These are phyloP conservation scores for Purpureocillium lavendulum DNA, from an alignment of 2,329 filamentous ascomycete species.

Conservation along the genomic window DNA sequence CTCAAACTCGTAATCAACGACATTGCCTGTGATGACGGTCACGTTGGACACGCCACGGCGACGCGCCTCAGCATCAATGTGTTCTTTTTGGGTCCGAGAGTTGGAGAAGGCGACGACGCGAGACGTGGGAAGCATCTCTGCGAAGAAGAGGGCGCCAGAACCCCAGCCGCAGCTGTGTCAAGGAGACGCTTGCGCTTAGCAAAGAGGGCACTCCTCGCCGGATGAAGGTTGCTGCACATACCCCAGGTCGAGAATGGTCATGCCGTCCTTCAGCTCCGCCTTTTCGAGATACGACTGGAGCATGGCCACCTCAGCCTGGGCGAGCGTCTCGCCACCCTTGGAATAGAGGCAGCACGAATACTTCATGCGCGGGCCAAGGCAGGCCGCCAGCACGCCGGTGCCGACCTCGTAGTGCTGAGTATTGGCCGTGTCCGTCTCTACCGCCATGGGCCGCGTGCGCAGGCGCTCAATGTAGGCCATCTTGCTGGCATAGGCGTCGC, in stretches of 20 bases:
- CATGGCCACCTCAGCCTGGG: slow-evolving; percentile 60
- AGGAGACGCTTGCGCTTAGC: neutral
- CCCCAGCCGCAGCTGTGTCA: slow-evolving; percentile 57
- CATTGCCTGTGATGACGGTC: slow-evolving; percentile 56
- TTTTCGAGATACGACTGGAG: slow-evolving; percentile 53
- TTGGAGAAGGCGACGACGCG: slow-evolving; percentile 62
- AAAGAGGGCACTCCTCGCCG: no score
- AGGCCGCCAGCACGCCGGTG: slow-evolving; percentile 52
- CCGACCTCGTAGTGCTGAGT: slow-evolving; percentile 67
- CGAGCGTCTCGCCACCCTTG: slow-evolving; percentile 53
- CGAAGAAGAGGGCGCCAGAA: slow-evolving; percentile 55
- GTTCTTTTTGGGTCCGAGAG: slow-evolving; percentile 57
- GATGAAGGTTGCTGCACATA: slow-evolving; percentile 25
- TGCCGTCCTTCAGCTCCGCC: slow-evolving; percentile 50
- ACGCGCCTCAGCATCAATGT: slow-evolving; percentile 53
- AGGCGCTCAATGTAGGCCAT: slow-evolving; percentile 54
- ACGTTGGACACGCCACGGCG: slow-evolving; percentile 51
- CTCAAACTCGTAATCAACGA: slow-evolving; percentile 58
- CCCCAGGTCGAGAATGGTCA: slow-evolving; percentile 55
- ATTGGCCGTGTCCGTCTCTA: slow-evolving; percentile 58
- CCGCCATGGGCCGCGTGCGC: slow-evolving; percentile 55
- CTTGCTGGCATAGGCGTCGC: slow-evolving; percentile 47
- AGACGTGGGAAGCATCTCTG: slow-evolving; percentile 53
- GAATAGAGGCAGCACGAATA: slow-evolving; percentile 62
- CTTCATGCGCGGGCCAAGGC: slow-evolving; percentile 63